phyloP scores from a whole-genome alignment of 2,329 filamentous ascomycete species.

The Bertia moriformis region DNA sequence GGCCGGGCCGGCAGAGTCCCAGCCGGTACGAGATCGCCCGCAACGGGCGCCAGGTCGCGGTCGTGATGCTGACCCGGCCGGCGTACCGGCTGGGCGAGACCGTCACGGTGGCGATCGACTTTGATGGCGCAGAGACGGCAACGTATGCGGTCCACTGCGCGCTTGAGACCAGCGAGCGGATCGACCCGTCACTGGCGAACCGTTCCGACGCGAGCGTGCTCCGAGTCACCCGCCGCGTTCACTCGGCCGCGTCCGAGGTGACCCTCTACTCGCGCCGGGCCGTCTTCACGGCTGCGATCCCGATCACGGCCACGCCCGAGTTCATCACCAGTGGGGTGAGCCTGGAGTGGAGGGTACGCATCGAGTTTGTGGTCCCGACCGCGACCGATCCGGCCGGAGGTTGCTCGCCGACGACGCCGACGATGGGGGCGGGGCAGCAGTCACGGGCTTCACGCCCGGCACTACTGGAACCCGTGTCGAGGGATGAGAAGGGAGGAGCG shows the following conservation, averaged over 20 bases:
- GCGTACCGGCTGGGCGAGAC: slow-evolving; percentile 81
- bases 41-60: slow-evolving; percentile 79
- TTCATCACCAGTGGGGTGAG: slow-evolving; percentile 82
- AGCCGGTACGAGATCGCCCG: slow-evolving; percentile 92
- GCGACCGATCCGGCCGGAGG: slow-evolving; percentile 15
- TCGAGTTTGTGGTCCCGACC: slow-evolving; percentile 81
- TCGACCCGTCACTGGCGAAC: slow-evolving; percentile 67
- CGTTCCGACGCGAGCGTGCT: slow-evolving; percentile 75
- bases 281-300: slow-evolving; percentile 72
- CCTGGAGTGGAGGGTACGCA: slow-evolving; percentile 73
- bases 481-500: slow-evolving; percentile 61
- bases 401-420: too few species aligned
- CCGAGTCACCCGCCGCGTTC: slow-evolving; percentile 69
- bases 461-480: slow-evolving; percentile 65
- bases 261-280: slow-evolving; percentile 68
- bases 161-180: slow-evolving; percentile 73
- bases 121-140: slow-evolving; percentile 60
- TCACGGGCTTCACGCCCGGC: slow-evolving; percentile 22
- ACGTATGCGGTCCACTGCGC: slow-evolving; percentile 76
- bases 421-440: too few species aligned
- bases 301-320: slow-evolving; percentile 70
- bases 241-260: slow-evolving; percentile 67
- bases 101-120: slow-evolving; percentile 73
- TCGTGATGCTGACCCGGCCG: slow-evolving; percentile 75
- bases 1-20: slow-evolving; percentile 63